These are phyloP conservation scores for Lippia alba DNA, from an alignment of 305 asterid genomes.

Conservation along the genomic window DNA sequence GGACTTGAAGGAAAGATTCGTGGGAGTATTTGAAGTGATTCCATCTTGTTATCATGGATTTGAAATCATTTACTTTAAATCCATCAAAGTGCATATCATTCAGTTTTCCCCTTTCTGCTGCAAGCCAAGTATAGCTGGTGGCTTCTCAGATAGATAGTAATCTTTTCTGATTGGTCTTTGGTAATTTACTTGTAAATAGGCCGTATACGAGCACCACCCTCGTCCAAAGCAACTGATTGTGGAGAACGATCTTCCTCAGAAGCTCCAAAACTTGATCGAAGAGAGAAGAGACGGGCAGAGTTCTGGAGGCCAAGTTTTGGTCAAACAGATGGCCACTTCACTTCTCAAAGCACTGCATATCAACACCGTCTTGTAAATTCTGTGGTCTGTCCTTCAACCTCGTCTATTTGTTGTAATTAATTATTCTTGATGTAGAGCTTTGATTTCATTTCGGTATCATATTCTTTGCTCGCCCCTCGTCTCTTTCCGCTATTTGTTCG, in stretches of 20 bases:
- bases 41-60: too few species aligned
- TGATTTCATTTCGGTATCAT: neutral
- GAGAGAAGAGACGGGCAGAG: slow-evolving; percentile 98
- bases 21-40: too few species aligned
- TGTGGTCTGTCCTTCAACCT: neutral
- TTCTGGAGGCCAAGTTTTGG: slow-evolving; percentile 98
- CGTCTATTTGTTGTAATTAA: slow-evolving; percentile 12
- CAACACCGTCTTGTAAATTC: slow-evolving; percentile 79
- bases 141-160: neutral
- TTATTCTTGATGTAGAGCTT: neutral
- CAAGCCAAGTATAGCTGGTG: neutral
- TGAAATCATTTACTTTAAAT: too few species aligned
- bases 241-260: slow-evolving; percentile 92
- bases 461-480: too few species aligned
- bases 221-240: slow-evolving; percentile 97
- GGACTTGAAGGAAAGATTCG: too few species aligned
- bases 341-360: slow-evolving; percentile 96
- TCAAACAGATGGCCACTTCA: slow-evolving; percentile 99
- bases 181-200: slow-evolving; percentile 53
- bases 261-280: slow-evolving; percentile 90
- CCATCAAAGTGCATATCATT: neutral
- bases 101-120: neutral
- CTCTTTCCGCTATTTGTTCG: too few species aligned
- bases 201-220: slow-evolving; percentile 96
- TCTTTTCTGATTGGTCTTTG: slow-evolving; percentile 5